Evolutionary conservation across 2,329 filamentous ascomycete genomes (phyloP).

Genomic region (Boeremia lycopersici): DNA sequence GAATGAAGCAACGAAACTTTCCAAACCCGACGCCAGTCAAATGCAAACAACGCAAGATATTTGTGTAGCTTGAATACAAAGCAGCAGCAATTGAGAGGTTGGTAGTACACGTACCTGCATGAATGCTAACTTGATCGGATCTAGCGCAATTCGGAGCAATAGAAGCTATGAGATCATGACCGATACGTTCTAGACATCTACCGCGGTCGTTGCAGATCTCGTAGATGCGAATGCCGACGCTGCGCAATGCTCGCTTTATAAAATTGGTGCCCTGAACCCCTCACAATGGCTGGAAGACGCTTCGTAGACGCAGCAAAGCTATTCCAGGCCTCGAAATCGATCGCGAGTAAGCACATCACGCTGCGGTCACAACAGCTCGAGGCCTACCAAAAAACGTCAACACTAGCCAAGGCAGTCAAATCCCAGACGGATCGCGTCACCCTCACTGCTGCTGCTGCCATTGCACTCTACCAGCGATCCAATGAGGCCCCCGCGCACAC

Average conservation of each 20-base stretch:
- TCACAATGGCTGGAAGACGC: slow-evolving; percentile 57
- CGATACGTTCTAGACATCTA: background rate
- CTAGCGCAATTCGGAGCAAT: slow-evolving; percentile 10
- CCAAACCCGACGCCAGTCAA: slow-evolving; percentile 11
- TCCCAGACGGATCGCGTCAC: slow-evolving; percentile 66
- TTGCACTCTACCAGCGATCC: slow-evolving; percentile 63
- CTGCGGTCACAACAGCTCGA: slow-evolving; percentile 67
- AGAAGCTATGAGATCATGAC: slow-evolving; percentile 14
- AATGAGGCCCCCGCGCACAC: slow-evolving; percentile 55
- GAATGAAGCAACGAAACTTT: slow-evolving; percentile 1
- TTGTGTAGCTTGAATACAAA: background rate
- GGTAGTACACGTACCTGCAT: slow-evolving; percentile 17
- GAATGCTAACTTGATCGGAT: slow-evolving; percentile 6
- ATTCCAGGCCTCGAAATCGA: slow-evolving; percentile 54
- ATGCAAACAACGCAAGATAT: background rate
- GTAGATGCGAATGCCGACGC: background rate
- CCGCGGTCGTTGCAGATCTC: background rate
- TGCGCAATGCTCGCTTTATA: slow-evolving; percentile 2
- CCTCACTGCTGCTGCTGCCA: slow-evolving; percentile 65
- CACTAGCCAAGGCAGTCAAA: slow-evolving; percentile 66
- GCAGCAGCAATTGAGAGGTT: slow-evolving; percentile 6
- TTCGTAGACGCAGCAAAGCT: slow-evolving; percentile 59
- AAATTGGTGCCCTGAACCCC: background rate
- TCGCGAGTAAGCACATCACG: slow-evolving; percentile 61
- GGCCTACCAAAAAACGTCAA: slow-evolving; percentile 68